phyloP scores from a whole-genome alignment of 2,329 filamentous ascomycete species.

The Hypoxylon sp. region DNA sequence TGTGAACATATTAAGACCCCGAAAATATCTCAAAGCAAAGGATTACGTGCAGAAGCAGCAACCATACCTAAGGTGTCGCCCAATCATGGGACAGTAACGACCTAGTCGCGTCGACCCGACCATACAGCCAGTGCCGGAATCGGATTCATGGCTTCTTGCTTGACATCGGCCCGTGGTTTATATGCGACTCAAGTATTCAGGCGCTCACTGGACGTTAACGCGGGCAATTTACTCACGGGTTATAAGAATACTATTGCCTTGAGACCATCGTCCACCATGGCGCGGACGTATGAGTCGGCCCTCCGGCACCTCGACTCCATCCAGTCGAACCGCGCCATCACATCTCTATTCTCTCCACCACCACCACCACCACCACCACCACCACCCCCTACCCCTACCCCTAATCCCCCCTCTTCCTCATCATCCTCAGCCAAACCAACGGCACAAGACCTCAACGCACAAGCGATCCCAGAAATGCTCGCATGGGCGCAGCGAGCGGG shows the following conservation, averaged over 20 bases:
- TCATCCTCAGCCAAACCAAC: constrained; percentile 61
- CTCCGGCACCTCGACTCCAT: constrained; percentile 81
- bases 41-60: constrained; percentile 6
- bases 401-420: constrained; percentile 64
- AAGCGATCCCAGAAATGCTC: constrained; percentile 85
- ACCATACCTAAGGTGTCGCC: neutral
- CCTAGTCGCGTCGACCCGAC: neutral
- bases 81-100: constrained; percentile 6
- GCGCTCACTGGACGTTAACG: neutral
- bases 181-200: constrained; percentile 2
- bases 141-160: constrained; percentile 25
- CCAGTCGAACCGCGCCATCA: constrained; percentile 82
- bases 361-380: constrained; percentile 64
- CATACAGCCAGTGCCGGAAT: constrained; percentile 2
- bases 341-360: constrained; percentile 63
- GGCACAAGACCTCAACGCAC: constrained; percentile 72
- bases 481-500: constrained; percentile 83
- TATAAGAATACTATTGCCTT: neutral
- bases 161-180: constrained; percentile 12
- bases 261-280: constrained; percentile 42
- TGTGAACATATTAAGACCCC: neutral
- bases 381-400: constrained; percentile 58
- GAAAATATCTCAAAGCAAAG: constrained; percentile 13
- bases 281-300: constrained; percentile 74
- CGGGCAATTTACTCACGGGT: neutral